phyloP scores from a whole-genome alignment of 495 filamentous ascomycete genomes.

The Hyphodiscus hymeniophilus region DNA sequence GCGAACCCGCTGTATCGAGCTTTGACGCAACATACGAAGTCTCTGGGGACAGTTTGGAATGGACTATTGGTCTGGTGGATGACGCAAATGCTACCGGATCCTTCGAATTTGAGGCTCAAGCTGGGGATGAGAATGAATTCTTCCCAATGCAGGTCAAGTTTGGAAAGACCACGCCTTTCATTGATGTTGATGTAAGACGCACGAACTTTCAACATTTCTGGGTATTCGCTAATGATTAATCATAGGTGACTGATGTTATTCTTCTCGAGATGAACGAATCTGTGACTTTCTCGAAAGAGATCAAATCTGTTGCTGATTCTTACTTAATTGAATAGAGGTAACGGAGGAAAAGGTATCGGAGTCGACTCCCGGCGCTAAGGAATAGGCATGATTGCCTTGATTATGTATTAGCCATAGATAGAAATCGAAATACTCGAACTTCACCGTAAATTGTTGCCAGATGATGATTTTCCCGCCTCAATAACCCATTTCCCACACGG shows the following conservation, averaged over 20 bases:
- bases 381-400: not conserved
- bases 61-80: conserved; percentile 78
- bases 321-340: conserved; percentile 65
- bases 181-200: conserved; percentile 77
- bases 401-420: not conserved
- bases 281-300: conserved; percentile 79
- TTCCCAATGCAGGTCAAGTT: conserved; percentile 95
- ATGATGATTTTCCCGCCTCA: not conserved
- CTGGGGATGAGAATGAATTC: conserved; percentile 78
- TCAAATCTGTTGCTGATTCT: conserved; percentile 74
- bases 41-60: conserved; percentile 85
- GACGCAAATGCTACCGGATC: conserved; percentile 72
- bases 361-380: conserved; percentile 8
- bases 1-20: conserved; percentile 81
- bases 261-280: conserved; percentile 75
- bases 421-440: conserved; percentile 1
- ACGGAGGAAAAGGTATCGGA: conserved; percentile 1
- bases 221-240: too few relatives aligned
- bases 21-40: conserved; percentile 94
- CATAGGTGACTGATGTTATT: conserved; percentile 59
- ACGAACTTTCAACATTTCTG: not conserved
- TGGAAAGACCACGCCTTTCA: conserved; percentile 74
- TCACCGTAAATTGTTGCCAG: not conserved
- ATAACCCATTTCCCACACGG: not conserved
- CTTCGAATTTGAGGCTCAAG: conserved; percentile 90